Base-by-base conservation (phyloP, 805 yeast genomes). In the Wickerhamomyces kurtzmanii region DNA sequence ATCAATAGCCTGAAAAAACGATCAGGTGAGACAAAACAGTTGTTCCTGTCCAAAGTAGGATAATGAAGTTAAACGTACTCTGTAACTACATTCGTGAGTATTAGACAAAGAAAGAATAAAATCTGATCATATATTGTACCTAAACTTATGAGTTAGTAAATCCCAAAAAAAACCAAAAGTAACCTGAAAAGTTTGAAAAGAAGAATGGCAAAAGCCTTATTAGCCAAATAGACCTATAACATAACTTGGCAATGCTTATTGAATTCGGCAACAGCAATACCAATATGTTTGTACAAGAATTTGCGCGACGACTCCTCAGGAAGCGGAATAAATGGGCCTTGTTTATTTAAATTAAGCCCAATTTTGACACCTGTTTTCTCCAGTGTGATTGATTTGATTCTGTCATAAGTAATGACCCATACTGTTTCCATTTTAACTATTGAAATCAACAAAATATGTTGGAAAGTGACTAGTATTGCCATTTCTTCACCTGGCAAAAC, bases 291-390 rank as follows among this genome's bases (percentile, higher is more conserved):
- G 60, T 85, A 86, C 31, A 89, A 53, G 46, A 71, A 75, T 33
- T 62, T 61, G 37, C 87, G 64, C 33, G 77, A 75, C 8, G 65
- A 55, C 13, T 62, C 58, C 30, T 83, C 91, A 0, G 82, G 74
- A 23, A 89, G 63, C 2, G 96, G 94, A 26, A 89, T 72, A 47
- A 89, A 89, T 19, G 77, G 75, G n/a, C 76, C 78, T 24, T 56
- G 62, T 21, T 63, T 62, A 15, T 65, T 68, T 4, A 65, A 62
- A 41, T 73, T 68, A 33, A 80, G 57, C 8, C 66, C 71, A 35
- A 89, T 65, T 27, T 71, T 68, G 19, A 89, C 70, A 0, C 98
- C 98, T 1, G 86, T 75, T 14, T 71, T 62, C 40, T 84, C 96
- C 42, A 81, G 64, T 0, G 83, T 67, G 20, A 89, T 79, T 3